Evolutionary conservation across 1,284 basidiomycete genomes (phyloP).

Genomic region (Moesziomyces antarcticus): DNA sequence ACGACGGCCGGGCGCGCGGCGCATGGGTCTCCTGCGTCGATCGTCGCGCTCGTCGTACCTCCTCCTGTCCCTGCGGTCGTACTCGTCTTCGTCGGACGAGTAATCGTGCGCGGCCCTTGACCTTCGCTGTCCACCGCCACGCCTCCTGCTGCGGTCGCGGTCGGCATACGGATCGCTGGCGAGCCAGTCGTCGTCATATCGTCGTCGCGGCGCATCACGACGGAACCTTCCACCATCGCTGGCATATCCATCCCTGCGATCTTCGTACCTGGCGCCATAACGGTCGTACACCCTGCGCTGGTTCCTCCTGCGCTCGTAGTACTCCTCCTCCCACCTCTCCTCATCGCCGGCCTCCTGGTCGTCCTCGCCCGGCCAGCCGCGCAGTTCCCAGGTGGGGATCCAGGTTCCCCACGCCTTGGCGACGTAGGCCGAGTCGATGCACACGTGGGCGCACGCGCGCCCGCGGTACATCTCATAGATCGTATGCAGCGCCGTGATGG

Average conservation of each 20-base stretch:
- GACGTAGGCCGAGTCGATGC: conserved; percentile 61
- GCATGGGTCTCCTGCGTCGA: conserved; percentile 9
- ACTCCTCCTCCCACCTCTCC: conserved; percentile 27
- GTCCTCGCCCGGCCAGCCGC: conserved; percentile 59
- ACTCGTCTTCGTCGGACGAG: conserved; percentile 42
- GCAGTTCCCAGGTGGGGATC: conserved; percentile 60
- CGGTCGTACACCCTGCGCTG: conserved; percentile 33
- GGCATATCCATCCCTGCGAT: conserved; percentile 23
- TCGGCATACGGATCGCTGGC: conserved; percentile 38
- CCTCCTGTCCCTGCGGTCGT: neutral
- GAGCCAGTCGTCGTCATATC: conserved; percentile 35
- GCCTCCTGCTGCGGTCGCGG: conserved; percentile 11
- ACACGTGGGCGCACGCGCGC: conserved; percentile 56
- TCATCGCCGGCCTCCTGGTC: conserved; percentile 29
- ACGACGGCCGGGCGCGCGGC: conserved; percentile 36
- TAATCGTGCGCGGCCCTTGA: conserved; percentile 13
- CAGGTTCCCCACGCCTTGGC: conserved; percentile 64
- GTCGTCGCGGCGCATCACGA: conserved; percentile 4
- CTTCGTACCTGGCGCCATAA: conserved; percentile 18
- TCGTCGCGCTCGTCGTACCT: neutral
- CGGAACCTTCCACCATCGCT: conserved; percentile 34
- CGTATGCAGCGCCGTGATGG: conserved; percentile 48
- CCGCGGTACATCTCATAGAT: conserved; percentile 50
- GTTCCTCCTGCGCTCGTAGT: conserved; percentile 25
- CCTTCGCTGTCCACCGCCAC: conserved; percentile 12